phyloP scores from a whole-genome alignment of 2,329 filamentous ascomycete species.

The Thielaviopsis euricoi region DNA sequence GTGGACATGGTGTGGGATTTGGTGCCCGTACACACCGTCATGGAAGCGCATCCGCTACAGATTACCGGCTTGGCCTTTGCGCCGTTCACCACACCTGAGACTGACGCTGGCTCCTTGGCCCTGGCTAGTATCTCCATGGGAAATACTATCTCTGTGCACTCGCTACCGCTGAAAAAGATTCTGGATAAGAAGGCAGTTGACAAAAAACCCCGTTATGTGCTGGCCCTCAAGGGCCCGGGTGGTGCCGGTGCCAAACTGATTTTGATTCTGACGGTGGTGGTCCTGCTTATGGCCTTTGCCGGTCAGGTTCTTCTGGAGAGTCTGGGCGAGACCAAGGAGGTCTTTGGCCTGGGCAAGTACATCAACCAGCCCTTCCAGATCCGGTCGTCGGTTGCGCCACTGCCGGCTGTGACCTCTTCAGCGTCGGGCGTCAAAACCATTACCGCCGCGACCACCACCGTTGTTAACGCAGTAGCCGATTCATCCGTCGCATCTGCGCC shows the following conservation, averaged over 20 bases:
- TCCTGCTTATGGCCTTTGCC: conserved; percentile 41
- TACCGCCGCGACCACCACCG: neutral
- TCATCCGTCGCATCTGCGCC: neutral
- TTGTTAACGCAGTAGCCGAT: neutral
- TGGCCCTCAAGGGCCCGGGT: conserved; percentile 39
- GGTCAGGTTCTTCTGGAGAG: conserved; percentile 50
- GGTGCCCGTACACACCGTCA: conserved; percentile 34
- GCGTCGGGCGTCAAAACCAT: neutral
- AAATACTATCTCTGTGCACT: conserved; percentile 66
- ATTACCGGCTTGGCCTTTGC: conserved; percentile 43
- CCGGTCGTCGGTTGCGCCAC: conserved; percentile 5
- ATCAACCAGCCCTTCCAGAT: conserved; percentile 8
- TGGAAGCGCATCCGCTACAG: conserved; percentile 36
- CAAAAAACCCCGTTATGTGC: conserved; percentile 48
- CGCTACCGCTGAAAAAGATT: conserved; percentile 46
- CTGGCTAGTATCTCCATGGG: conserved; percentile 69
- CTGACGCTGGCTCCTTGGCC: conserved; percentile 31
- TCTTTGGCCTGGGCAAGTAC: conserved; percentile 21
- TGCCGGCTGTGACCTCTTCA: conserved; percentile 4
- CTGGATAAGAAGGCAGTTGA: conserved; percentile 23
- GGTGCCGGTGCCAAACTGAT: conserved; percentile 35
- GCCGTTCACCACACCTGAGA: conserved; percentile 32
- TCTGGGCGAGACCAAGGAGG: conserved; percentile 37
- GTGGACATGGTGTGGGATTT: conserved; percentile 36
- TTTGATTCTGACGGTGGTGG: conserved; percentile 35